Base-by-base conservation (phyloP, 2,329 filamentous ascomycete species). In the Lasiodiplodia hormozganensis region DNA sequence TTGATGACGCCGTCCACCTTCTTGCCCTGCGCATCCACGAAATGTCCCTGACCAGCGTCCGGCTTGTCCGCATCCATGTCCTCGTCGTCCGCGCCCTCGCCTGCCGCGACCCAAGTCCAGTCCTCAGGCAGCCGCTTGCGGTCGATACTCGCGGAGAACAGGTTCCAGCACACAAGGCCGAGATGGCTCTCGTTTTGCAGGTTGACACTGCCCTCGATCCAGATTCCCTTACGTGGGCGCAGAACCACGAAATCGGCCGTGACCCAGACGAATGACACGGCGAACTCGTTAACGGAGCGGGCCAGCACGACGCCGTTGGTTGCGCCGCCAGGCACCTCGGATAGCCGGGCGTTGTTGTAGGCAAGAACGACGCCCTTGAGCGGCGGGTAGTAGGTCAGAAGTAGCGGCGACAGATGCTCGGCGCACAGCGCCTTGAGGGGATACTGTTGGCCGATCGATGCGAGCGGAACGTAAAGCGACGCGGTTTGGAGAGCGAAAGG, bases 61-160 rank as follows among this genome's bases (percentile, higher is more conserved):
- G 68, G 28, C 49, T 58, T 62, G 40, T 34, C 69, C 21, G 70
- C 68, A 60, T 69, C 56, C 65, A 53, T 21, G 69, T 70, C 68
- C 80, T 68, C 62, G 58, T 62, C 25, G 69, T 70, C 69, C 80
- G 53, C 3, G 67, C 75, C 65, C 25, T 82, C 76, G n/a, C 89
- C 85, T 7, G 88, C 85, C 12, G 89, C 87, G 18, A 93, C 85
- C 91, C 93, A 98, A 70, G 84, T 88, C 96, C 95, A 99, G 28
- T 87, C 86, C 16, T 82, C 79, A 0, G 96, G 96, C 18, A 99
- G 83, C 43, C 92, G 86, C 70, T 87, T 88, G 25, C 90, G 86
- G 74, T 95, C 91, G 69, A 99, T 92, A 53, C 91, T 93, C 1
- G 95, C 92, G 73, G 96, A 97, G 85, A 98, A 98, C 72, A 93